A percentile compares a stretch with the other conserved stretches of the same genome.
Evolutionary conservation across 2,329 filamentous ascomycete species (phyloP).

Genomic region (Colletotrichum sp.): DNA sequence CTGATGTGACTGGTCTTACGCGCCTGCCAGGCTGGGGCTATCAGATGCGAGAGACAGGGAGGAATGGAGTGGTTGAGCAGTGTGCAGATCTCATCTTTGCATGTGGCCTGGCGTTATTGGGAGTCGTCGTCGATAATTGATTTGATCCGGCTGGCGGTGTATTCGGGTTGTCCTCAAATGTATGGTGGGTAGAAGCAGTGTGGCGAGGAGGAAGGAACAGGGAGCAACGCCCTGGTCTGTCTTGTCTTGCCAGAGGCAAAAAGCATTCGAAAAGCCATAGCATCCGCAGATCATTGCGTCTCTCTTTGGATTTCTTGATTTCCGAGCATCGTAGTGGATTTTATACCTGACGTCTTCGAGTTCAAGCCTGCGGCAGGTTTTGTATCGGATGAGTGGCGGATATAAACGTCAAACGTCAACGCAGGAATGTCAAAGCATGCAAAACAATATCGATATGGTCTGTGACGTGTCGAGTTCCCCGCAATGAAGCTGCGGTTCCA

Average conservation of each 20-base stretch:
- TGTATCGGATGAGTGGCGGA: accelerated
- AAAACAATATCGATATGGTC: background rate
- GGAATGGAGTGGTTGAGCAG: no score
- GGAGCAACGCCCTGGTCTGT: background rate
- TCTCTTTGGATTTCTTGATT: background rate
- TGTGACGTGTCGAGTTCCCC: background rate
- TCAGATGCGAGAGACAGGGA: no score
- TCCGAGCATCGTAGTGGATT: background rate
- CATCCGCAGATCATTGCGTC: background rate
- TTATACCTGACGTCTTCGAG: accelerated
- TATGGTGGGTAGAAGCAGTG: no score
- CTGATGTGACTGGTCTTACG: no score
- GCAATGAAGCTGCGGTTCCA: background rate
- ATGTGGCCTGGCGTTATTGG: background rate
- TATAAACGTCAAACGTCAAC: accelerated
- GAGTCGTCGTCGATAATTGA: background rate
- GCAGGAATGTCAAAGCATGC: background rate
- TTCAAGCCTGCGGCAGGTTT: accelerated
- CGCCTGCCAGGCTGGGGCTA: no score
- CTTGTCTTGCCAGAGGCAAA: no score
- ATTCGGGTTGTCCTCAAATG: background rate
- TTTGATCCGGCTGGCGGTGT: background rate
- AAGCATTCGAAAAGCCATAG: no score
- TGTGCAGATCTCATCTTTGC: background rate
- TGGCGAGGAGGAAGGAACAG: background rate